Percentiles rank a stretch among this genome's conserved stretches.
Conservation (phyloP, 1,139 yeast genomes). For the Debaryomyces sp. region DNA sequence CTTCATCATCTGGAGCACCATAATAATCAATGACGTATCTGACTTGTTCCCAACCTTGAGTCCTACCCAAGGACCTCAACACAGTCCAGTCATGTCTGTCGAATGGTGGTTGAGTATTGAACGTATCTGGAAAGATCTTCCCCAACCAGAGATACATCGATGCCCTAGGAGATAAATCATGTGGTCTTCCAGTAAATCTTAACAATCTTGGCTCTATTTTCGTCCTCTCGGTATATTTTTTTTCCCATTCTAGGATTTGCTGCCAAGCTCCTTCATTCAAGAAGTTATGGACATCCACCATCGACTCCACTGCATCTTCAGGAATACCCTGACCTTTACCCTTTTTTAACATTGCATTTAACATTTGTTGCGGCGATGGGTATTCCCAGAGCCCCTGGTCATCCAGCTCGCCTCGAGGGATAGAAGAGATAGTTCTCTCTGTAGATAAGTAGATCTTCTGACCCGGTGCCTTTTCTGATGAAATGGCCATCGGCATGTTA, state of each 20-base stretch:
- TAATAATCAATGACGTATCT: constrained; percentile 96
- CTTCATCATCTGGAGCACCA: constrained; percentile 88
- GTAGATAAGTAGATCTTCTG: constrained; percentile 80
- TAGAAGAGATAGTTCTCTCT: constrained; percentile 78
- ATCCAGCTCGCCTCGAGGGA: constrained; percentile 77
- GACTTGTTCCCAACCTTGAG: constrained; percentile 53
- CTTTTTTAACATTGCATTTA: constrained; percentile 93
- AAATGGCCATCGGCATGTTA: constrained; percentile 80
- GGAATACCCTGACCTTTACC: constrained; percentile 87
- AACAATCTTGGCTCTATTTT: constrained; percentile 72
- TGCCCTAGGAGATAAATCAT: constrained; percentile 89
- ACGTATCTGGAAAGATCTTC: constrained; percentile 69
- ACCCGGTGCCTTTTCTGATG: constrained; percentile 74
- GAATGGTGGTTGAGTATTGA: constrained; percentile 83
- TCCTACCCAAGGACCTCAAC: constrained; percentile 60
- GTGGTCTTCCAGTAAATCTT: constrained; percentile 91
- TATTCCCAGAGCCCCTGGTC: constrained; percentile 90
- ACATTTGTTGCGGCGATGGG: constrained; percentile 99
- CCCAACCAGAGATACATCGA: constrained; percentile 67
- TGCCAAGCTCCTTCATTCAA: constrained; percentile 98
- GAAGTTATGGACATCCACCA: constrained; percentile 97
- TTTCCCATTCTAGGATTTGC: constrained; percentile 92
- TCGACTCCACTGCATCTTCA: constrained; percentile 93
- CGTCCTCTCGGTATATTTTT: constrained; percentile 51
- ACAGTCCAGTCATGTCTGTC: constrained; percentile 99